A percentile compares a stretch with the other conserved stretches of the same genome.
Conservation (phyloP, 2,329 filamentous ascomycete genomes). For the Penicillium sp. region DNA sequence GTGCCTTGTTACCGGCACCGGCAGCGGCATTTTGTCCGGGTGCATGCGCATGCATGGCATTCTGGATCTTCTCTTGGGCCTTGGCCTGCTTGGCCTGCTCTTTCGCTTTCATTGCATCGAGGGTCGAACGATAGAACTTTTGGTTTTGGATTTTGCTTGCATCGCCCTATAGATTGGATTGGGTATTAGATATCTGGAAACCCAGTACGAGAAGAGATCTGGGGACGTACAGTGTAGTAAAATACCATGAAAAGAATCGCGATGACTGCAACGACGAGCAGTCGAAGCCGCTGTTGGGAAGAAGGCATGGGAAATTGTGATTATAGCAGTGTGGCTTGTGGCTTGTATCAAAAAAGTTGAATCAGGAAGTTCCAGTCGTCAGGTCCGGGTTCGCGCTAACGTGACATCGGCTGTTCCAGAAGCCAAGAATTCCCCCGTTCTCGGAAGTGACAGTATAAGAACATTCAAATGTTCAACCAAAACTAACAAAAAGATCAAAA, state of each 20-base stretch:
- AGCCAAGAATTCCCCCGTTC: conserved; percentile 1
- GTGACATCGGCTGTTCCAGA: not conserved
- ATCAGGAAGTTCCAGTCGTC: not conserved
- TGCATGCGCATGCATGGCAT: conserved; percentile 9
- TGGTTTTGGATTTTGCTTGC: conserved; percentile 41
- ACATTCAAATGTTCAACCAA: not conserved
- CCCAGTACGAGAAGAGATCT: not conserved
- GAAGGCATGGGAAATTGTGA: conserved; percentile 59
- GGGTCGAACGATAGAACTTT: conserved; percentile 56
- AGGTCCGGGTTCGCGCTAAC: not conserved
- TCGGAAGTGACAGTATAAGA: not conserved
- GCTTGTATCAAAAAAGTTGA: not conserved
- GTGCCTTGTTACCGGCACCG: conserved; percentile 50
- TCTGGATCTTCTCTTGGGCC: conserved; percentile 57
- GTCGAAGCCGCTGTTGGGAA: conserved; percentile 67
- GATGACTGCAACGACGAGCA: conserved; percentile 63
- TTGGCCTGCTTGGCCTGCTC: conserved; percentile 44
- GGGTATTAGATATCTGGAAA: not conserved
- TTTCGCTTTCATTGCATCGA: conserved; percentile 53
- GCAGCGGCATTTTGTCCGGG: conserved; percentile 3
- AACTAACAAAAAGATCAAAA: not conserved
- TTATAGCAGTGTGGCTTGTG: not conserved
- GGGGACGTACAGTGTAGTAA: conserved; percentile 64
- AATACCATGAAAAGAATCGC: conserved; percentile 65
- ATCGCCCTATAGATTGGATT: conserved; percentile 34